Evolutionary conservation across 371 early-diverging fungal species (phyloP).

Genomic region (Sporodiniella umbellata): DNA sequence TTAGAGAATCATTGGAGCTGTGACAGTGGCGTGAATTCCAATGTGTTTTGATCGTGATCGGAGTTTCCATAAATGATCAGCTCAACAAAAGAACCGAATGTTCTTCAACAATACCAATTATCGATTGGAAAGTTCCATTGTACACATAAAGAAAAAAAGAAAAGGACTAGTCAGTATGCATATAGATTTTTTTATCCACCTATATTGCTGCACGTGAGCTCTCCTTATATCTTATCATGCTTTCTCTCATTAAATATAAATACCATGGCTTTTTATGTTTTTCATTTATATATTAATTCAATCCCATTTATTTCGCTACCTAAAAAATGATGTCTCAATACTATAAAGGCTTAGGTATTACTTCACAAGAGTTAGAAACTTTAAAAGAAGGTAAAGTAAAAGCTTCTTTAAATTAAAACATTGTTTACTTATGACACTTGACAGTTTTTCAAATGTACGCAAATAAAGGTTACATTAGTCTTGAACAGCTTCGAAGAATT

Average conservation of each 20-base stretch:
- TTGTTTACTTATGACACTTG: too few species aligned
- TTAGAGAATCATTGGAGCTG: too few species aligned
- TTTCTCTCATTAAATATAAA: too few species aligned
- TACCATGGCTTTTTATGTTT: neutral
- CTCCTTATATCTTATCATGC: too few species aligned
- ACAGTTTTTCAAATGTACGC: constrained; percentile 46
- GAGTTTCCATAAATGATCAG: constrained; percentile 10
- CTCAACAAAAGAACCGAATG: constrained; percentile 6
- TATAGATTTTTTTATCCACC: neutral
- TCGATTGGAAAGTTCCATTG: constrained; percentile 33
- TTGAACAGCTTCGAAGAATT: constrained; percentile 62
- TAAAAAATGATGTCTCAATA: constrained; percentile 2
- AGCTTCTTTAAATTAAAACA: neutral
- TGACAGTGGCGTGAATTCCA: constrained; percentile 43
- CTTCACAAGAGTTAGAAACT: constrained; percentile 15
- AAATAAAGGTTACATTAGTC: constrained; percentile 55
- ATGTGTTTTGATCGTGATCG: constrained; percentile 46
- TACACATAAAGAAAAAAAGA: constrained; percentile 13
- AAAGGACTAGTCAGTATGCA: neutral
- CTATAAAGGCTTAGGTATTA: constrained; percentile 8
- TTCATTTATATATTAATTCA: constrained; percentile 2
- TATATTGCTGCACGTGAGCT: too few species aligned
- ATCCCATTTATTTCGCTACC: neutral
- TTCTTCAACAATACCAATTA: constrained; percentile 22
- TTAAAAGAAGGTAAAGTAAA: constrained; percentile 12